A percentile compares a stretch with the other conserved stretches of the same genome.
Evolutionary conservation across 805 yeast genomes (phyloP).

Genomic region (Kazachstania africana): DNA sequence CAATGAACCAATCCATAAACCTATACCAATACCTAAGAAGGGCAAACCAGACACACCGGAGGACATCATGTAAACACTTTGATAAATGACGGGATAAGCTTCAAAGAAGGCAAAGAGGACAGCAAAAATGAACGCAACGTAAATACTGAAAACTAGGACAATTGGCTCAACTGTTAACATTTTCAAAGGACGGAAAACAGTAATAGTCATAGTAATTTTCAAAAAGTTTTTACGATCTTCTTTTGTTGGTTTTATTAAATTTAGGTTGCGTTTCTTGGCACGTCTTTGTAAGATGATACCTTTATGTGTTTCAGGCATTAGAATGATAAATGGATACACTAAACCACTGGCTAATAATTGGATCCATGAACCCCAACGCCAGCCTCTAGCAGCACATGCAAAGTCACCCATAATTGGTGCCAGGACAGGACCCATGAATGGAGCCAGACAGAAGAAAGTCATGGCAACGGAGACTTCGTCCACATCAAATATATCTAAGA

Average conservation of each 20-base stretch:
- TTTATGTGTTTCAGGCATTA: conserved; percentile 60
- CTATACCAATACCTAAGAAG: conserved; percentile 62
- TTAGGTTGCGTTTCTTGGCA: conserved; percentile 48
- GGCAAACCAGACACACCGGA: conserved; percentile 56
- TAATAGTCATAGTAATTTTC: conserved; percentile 35
- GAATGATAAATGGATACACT: conserved; percentile 35
- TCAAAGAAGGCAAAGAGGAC: conserved; percentile 72
- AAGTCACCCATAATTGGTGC: conserved; percentile 71
- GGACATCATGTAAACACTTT: conserved; percentile 49
- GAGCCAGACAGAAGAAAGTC: conserved; percentile 67
- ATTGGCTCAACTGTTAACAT: conserved; percentile 69
- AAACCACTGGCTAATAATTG: conserved; percentile 54
- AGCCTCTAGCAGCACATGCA: conserved; percentile 46
- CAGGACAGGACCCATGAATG: conserved; percentile 69
- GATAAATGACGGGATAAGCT: conserved; percentile 64
- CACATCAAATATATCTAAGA: conserved; percentile 64
- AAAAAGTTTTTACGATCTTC: conserved; percentile 29
- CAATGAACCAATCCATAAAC: conserved; percentile 44
- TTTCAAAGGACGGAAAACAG: conserved; percentile 50
- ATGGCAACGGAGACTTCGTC: conserved; percentile 60
- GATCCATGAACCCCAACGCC: conserved; percentile 69
- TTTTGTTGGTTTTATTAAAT: conserved; percentile 29
- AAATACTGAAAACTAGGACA: conserved; percentile 55
- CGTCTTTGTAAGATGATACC: conserved; percentile 49
- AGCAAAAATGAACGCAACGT: conserved; percentile 66